Conservation (phyloP, 768 basidiomycete species). For the Boletus rufocinnamomeus region DNA sequence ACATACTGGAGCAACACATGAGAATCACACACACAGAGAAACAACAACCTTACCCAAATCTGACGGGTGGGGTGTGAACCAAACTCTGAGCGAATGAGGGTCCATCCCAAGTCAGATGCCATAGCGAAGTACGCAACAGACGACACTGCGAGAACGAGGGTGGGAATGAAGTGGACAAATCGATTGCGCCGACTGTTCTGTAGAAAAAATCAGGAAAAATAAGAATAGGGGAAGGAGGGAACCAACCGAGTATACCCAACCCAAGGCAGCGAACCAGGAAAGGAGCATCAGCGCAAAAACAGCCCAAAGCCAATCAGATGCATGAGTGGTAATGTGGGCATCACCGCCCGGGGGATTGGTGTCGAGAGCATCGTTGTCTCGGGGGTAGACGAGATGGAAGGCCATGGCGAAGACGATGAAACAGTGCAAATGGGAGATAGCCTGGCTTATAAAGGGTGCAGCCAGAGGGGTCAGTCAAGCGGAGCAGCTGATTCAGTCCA, state of each 20-base stretch:
- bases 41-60: slow-evolving; percentile 42
- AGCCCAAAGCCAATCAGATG: slow-evolving; percentile 57
- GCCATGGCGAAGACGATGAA: slow-evolving; percentile 23
- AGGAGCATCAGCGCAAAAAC: slow-evolving; percentile 53
- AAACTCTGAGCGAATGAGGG: slow-evolving; percentile 44
- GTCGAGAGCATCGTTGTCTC: slow-evolving; percentile 35
- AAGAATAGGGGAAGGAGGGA: neutral
- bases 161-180: slow-evolving; percentile 51
- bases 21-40: neutral
- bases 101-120: slow-evolving; percentile 56
- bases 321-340: slow-evolving; percentile 44
- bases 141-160: slow-evolving; percentile 48
- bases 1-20: slow-evolving; percentile 40
- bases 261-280: slow-evolving; percentile 40
- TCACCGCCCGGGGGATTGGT: slow-evolving; percentile 40
- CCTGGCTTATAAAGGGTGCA: slow-evolving; percentile 12
- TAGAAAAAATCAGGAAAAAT: neutral
- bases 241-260: slow-evolving; percentile 37
- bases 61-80: slow-evolving; percentile 34
- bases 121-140: slow-evolving; percentile 52
- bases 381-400: slow-evolving; percentile 3
- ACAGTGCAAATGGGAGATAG: fast-evolving
- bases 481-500: slow-evolving; percentile 16
- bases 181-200: slow-evolving; percentile 43
- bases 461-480: slow-evolving; percentile 15